Conservation (phyloP, 345 rosid species). For the Eucalyptus melliodora region DNA sequence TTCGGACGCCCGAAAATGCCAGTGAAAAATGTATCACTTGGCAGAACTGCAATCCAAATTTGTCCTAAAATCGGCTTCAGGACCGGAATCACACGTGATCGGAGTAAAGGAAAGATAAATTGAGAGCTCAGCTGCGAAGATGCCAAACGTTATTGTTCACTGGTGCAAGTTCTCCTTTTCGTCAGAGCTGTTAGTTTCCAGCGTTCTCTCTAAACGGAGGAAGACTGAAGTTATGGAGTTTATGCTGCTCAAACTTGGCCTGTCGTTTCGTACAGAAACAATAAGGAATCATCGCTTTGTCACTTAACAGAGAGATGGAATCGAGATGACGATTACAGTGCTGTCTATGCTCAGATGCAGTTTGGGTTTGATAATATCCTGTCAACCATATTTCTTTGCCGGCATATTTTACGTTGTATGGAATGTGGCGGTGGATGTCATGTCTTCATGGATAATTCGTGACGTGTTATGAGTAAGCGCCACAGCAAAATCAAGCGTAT, state of each 20-base stretch:
- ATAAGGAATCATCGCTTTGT: neutral
- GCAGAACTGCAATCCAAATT: neutral
- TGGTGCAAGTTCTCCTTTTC: neutral
- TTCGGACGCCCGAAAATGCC: neutral
- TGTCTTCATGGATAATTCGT: neutral
- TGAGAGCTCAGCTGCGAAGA: neutral
- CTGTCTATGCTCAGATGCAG: neutral
- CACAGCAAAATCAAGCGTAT: neutral
- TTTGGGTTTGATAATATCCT: neutral
- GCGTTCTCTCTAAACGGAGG: neutral
- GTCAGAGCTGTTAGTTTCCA: neutral
- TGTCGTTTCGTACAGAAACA: neutral
- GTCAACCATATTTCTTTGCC: neutral
- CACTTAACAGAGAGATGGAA: neutral
- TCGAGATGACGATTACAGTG: neutral
- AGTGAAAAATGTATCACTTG: neutral
- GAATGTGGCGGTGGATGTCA: neutral
- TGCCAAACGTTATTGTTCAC: neutral
- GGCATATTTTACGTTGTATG: rapidly evolving
- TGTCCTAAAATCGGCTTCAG: neutral
- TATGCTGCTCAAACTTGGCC: neutral
- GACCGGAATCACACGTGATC: neutral
- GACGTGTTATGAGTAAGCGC: neutral
- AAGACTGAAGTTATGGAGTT: neutral
- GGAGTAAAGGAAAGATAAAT: neutral